Conservation (phyloP, 176 grass and related monocot species). For the Aegilops bicornis region DNA sequence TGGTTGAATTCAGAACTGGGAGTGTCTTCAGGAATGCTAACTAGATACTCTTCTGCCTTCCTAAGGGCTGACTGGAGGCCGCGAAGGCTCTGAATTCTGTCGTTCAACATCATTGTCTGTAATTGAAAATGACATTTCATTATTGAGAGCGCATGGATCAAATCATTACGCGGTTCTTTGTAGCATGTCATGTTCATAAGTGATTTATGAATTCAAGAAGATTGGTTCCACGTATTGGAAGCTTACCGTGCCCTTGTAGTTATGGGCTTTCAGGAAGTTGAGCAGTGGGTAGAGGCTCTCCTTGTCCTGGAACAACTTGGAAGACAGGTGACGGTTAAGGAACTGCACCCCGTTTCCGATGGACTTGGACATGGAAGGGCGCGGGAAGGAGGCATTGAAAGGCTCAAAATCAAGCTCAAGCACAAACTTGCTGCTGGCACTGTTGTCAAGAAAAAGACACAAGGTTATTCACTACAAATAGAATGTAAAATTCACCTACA, state of each 20-base stretch:
- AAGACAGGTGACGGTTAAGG: slow-evolving; percentile 94
- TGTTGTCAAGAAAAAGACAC: slow-evolving; percentile 30
- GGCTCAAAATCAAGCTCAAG: slow-evolving; percentile 99
- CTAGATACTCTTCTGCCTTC: slow-evolving; percentile 85
- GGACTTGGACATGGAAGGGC: slow-evolving; percentile 92
- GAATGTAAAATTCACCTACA: neutral
- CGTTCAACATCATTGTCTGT: slow-evolving; percentile 98
- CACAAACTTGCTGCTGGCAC: slow-evolving; percentile 54
- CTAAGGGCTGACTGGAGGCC: slow-evolving; percentile 78
- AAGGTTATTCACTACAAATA: slow-evolving; percentile 2
- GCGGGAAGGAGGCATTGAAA: slow-evolving; percentile 95
- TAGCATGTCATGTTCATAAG: neutral
- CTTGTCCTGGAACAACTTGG: slow-evolving; percentile 99
- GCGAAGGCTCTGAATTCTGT: slow-evolving; percentile 82
- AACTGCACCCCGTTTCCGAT: slow-evolving; percentile 98
- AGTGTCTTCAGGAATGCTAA: slow-evolving; percentile 67
- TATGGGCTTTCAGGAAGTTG: slow-evolving; percentile 85
- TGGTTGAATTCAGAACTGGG: slow-evolving; percentile 77
- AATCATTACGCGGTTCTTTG: neutral
- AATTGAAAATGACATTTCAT: slow-evolving; percentile 15
- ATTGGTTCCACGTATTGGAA: neutral
- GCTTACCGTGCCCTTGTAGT: slow-evolving; percentile 82
- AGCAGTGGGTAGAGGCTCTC: slow-evolving; percentile 88
- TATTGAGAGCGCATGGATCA: neutral
- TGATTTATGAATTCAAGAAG: neutral